These are phyloP conservation scores for Taiwanofungus camphoratus DNA, from an alignment of 1,284 basidiomycete genomes.

Conservation along the genomic window DNA sequence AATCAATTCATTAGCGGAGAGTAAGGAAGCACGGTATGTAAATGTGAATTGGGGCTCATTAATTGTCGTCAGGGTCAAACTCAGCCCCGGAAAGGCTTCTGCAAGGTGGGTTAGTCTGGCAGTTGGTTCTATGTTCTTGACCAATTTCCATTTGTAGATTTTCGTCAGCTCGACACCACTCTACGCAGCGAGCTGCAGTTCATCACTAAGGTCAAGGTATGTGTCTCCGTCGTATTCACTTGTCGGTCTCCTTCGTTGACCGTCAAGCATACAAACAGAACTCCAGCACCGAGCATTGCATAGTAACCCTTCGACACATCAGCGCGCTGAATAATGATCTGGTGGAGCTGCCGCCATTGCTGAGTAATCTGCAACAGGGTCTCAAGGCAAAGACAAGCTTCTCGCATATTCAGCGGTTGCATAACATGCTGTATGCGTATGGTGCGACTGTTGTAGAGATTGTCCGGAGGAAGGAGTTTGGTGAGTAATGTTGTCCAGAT, in stretches of 20 bases:
- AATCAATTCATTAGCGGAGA: conserved; percentile 46
- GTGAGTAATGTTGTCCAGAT: conserved; percentile 32
- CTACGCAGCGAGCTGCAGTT: conserved; percentile 55
- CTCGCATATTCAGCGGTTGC: conserved; percentile 82
- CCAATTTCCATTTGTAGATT: conserved; percentile 38
- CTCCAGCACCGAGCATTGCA: conserved; percentile 65
- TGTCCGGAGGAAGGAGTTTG: conserved; percentile 84
- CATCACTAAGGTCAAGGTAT: conserved; percentile 57
- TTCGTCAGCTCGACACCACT: conserved; percentile 54
- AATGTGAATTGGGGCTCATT: neutral
- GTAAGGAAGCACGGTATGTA: conserved; percentile 27
- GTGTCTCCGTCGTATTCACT: neutral
- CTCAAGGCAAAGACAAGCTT: conserved; percentile 80
- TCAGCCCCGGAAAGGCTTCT: conserved; percentile 46
- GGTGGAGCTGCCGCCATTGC: conserved; percentile 56
- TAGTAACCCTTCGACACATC: conserved; percentile 64
- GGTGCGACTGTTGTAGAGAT: conserved; percentile 90
- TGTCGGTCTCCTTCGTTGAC: conserved; percentile 1
- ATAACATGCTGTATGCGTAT: conserved; percentile 90
- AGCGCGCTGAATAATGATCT: conserved; percentile 73
- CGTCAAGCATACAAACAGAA: conserved; percentile 52
- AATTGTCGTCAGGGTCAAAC: conserved; percentile 34
- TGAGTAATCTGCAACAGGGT: conserved; percentile 62
- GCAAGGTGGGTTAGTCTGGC: conserved; percentile 46
- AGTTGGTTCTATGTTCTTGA: neutral